Evolutionary conservation across 2,329 filamentous ascomycete species (phyloP), one percentile per base, ranked within the genome.

Genomic region (Anthostomella pinea): DNA sequence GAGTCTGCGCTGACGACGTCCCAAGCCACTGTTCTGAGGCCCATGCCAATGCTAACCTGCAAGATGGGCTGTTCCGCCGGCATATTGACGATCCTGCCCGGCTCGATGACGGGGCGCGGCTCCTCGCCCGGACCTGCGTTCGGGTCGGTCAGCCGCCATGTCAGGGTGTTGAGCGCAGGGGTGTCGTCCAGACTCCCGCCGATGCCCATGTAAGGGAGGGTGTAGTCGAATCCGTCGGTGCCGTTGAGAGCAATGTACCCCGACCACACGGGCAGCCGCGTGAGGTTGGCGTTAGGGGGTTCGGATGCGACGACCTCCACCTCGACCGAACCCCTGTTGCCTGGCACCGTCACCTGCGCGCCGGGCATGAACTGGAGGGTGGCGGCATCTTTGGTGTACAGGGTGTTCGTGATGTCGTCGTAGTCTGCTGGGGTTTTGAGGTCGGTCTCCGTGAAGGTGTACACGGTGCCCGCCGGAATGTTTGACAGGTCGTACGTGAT

Each of bases 231-330:
- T 9, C 62, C 63, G 20, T 67, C 64, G 8, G 60, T 62, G 16
- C 66, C 60, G 34, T 65, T 66, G 33, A 70, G 54, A 11, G 60
- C 47, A 22, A 71, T 55, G 44, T 60, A 69, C 4, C 68, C 68
- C 5, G 63, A 66, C 54, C 66, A 71, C 2, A 70, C 52, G 3
- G 66, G 63, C 1, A 70, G 52, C 16, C 62, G 62, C 1, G 49
- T 54, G 8, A 54, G 46, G 23, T 66, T 52, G 1, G 67, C 48
- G 2, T 54, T 47, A n/a, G 22, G 20, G 6, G 54, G 54, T 6
- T 39, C 45, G 14, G 43, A 43, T 30, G 52, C 44, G 8, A 41
- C 41, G 23, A 55, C 48, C 13, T 46, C 49, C 26, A 57, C 41
- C 6, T 19, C 25, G 11, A 33, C 34, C 9, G 18, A n/a, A 29